Conservation (phyloP, 192 early-diverging fungal species). For the Paraglomus brasilianum region DNA sequence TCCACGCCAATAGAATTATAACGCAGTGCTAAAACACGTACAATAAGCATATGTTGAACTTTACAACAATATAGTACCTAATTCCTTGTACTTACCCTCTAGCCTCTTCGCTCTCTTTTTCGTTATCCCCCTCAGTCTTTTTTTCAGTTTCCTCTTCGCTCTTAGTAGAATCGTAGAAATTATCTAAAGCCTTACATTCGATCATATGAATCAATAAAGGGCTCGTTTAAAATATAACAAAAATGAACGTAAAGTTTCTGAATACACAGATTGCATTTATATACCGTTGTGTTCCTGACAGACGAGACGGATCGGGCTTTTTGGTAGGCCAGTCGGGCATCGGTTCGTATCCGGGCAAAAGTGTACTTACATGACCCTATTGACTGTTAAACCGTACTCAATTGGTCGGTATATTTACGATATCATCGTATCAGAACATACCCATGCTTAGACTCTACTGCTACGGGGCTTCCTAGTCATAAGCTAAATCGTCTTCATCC, state of each 20-base stretch:
- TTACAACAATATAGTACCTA: not conserved
- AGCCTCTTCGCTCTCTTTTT: not conserved
- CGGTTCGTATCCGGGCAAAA: slow-evolving; percentile 70
- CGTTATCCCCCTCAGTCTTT: slow-evolving; percentile 31
- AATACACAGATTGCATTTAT: slow-evolving; percentile 29
- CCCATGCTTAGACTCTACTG: slow-evolving; percentile 51
- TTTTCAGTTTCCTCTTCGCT: slow-evolving; percentile 45
- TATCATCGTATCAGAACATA: slow-evolving; percentile 23
- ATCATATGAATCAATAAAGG: slow-evolving; percentile 24
- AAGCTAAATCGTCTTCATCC: slow-evolving; percentile 60
- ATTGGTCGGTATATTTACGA: not conserved
- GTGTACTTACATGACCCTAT: slow-evolving; percentile 54
- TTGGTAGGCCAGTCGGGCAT: slow-evolving; percentile 78
- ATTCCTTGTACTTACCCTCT: not conserved
- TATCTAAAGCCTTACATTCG: slow-evolving; percentile 39
- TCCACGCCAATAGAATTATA: slow-evolving; percentile 28
- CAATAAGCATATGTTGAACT: not conserved
- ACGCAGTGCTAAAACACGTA: not conserved
- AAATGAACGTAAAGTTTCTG: not conserved
- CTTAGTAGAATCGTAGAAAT: slow-evolving; percentile 38
- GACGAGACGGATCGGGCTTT: slow-evolving; percentile 54
- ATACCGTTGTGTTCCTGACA: slow-evolving; percentile 52
- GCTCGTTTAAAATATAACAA: slow-evolving; percentile 36
- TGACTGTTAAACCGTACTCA: not conserved
- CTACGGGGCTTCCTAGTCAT: slow-evolving; percentile 53